These are phyloP conservation scores for Candida verbasci DNA, from an alignment of 805 yeast species.

Conservation along the genomic window DNA sequence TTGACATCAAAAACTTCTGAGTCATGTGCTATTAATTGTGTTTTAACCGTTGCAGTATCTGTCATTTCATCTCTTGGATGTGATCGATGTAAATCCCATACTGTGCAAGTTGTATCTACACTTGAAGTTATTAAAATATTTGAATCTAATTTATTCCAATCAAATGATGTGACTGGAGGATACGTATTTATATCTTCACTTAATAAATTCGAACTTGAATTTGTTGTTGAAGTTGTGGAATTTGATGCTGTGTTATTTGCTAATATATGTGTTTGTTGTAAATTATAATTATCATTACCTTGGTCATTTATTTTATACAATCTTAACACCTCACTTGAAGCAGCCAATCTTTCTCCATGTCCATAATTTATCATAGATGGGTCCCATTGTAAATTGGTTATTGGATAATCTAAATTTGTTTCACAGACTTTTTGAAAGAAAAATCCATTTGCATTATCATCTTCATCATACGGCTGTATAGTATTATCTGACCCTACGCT, in stretches of 20 bases:
- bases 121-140: conserved; percentile 75
- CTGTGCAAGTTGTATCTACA: conserved; percentile 94
- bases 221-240: conserved; percentile 9
- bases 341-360: conserved; percentile 47
- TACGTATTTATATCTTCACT: conserved; percentile 43
- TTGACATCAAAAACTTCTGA: conserved; percentile 91
- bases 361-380: conserved; percentile 37
- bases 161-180: conserved; percentile 92
- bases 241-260: conserved; percentile 30
- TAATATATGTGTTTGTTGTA: conserved; percentile 38
- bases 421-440: conserved; percentile 50
- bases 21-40: conserved; percentile 95
- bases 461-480: conserved; percentile 4
- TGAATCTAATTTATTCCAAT: conserved; percentile 79
- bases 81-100: conserved; percentile 72
- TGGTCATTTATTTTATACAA: conserved; percentile 52
- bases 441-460: conserved; percentile 24
- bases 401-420: conserved; percentile 57
- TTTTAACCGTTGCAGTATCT: conserved; percentile 66
- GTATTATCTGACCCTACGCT: not conserved
- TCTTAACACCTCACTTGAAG: conserved; percentile 69
- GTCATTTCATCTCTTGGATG: conserved; percentile 9
- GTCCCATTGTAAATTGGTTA: conserved; percentile 74
- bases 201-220: conserved; percentile 4
- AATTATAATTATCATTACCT: conserved; percentile 31